Percentiles rank a stretch among this genome's conserved stretches.
Conservation (phyloP, 805 yeast species). For the Candida ponderosae region DNA sequence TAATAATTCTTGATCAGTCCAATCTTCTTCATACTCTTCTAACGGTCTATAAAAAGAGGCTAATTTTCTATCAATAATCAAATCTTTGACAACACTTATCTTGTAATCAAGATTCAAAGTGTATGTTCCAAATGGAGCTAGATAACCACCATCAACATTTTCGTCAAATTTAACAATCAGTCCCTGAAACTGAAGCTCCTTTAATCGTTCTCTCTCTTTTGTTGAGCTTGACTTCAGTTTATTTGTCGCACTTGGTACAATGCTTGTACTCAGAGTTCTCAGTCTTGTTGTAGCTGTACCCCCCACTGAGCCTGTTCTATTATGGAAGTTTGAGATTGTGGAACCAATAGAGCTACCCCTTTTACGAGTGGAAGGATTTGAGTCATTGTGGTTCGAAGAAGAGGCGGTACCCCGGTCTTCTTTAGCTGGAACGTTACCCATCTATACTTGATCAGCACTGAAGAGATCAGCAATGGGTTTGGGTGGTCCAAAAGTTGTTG, state of each 20-base stretch:
- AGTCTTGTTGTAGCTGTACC: conserved; percentile 5
- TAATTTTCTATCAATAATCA: conserved; percentile 60
- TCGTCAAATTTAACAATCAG: conserved; percentile 57
- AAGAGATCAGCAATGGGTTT: too few species aligned
- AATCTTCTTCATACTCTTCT: conserved; percentile 63
- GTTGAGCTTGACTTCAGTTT: conserved; percentile 29
- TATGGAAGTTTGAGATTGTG: conserved; percentile 5
- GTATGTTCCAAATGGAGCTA: conserved; percentile 90
- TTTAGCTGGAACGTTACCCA: conserved; percentile 44
- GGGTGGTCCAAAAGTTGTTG: too few species aligned
- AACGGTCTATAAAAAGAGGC: conserved; percentile 92
- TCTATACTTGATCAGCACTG: too few species aligned
- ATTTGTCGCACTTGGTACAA: not conserved
- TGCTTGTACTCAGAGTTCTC: not conserved
- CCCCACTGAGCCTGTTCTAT: conserved; percentile 1
- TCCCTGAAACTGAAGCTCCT: conserved; percentile 47
- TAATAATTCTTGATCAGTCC: conserved; percentile 67
- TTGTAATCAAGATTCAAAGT: conserved; percentile 66
- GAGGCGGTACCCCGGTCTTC: conserved; percentile 21
- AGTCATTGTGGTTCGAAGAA: too few species aligned
- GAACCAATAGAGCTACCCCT: conserved; percentile 10
- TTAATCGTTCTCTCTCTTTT: conserved; percentile 46
- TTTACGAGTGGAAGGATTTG: conserved; percentile 6
- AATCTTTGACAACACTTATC: conserved; percentile 59
- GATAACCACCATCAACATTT: conserved; percentile 86